Base-by-base conservation (phyloP, 225 moss, liverwort and hornwort genomes). In the Pseudisothecium myosuroides region DNA sequence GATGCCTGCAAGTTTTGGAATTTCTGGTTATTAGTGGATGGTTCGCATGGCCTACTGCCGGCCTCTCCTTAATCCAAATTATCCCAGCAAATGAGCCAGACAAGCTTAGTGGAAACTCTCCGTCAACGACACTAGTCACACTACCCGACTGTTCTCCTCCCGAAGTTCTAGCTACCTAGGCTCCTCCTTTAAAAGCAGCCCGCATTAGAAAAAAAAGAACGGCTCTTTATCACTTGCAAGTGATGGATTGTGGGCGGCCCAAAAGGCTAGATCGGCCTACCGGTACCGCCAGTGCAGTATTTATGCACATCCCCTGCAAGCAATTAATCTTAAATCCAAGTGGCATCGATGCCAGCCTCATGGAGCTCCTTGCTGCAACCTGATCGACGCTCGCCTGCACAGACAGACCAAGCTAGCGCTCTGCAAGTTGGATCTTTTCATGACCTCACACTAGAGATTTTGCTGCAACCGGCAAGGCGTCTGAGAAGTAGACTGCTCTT, bases 391-490 rank as follows among this genome's bases (percentile, higher is more conserved):
- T 15, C 36, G 50, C 14, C 37, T 27, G 47, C 45, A 47, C 73
- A 8, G 69, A 71, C 56, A 13, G 55, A 55, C 34, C 28, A 59
- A 37, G 59, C 29, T 68, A 8, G 29, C 15, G 58, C 72, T 36
- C 49, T 24, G 14, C 34, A 19, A 26, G 43, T 45, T 36, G 58
- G 61, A 63, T 32, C 37, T 76, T 63, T 65, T 47, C 88, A 87
- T 92, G 90, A 92, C 87, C 67, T 89, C 68, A 47, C 34, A 87
- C 88, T 90, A 61, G 76, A 56, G 92, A 52, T 92, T 75, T 90
- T 39, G 84, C 87, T 92, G 92, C 88, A 74, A 62, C 17, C 89
- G 88, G 17, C 90, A 88, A 80, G 92, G 88, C 88, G 92, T 92
- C 92, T 92, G 92, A 66, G 73, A 34, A 62, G 87, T 62, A 28